These are phyloP conservation scores for Candida loeiensis DNA, from an alignment of 805 yeast genomes.

Conservation along the genomic window DNA sequence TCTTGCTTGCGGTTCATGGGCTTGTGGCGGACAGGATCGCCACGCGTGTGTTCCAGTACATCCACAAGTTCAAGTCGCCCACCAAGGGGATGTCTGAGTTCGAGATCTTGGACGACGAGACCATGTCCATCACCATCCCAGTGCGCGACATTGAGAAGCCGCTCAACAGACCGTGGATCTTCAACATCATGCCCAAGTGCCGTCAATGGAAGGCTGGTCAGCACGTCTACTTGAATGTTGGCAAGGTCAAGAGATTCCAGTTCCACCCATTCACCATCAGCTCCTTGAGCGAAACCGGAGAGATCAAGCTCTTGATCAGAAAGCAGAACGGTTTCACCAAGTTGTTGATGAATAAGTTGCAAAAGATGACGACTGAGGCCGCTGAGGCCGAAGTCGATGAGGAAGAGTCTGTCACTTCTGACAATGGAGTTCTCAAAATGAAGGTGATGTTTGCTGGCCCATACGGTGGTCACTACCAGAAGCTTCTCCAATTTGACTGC, in stretches of 20 bases:
- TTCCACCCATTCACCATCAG: slow-evolving; percentile 49
- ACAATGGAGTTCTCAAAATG: slow-evolving; percentile 16
- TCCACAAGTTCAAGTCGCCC: slow-evolving; percentile 36
- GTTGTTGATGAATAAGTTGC: slow-evolving; percentile 27
- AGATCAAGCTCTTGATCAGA: slow-evolving; percentile 39
- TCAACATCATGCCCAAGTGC: slow-evolving; percentile 29
- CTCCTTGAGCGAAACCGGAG: slow-evolving; percentile 35
- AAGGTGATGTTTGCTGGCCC: slow-evolving; percentile 46
- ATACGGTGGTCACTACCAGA: slow-evolving; percentile 41
- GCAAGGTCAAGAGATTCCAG: slow-evolving; percentile 35
- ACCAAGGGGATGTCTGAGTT: slow-evolving; percentile 37
- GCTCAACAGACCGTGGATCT: slow-evolving; percentile 23
- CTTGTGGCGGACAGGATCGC: slow-evolving; percentile 41
- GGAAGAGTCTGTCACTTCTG: not conserved
- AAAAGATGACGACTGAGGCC: slow-evolving; percentile 18
- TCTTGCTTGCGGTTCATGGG: slow-evolving; percentile 40
- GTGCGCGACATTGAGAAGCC: slow-evolving; percentile 17
- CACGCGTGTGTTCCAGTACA: slow-evolving; percentile 23
- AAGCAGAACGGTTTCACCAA: slow-evolving; percentile 43
- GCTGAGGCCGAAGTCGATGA: slow-evolving; percentile 9
- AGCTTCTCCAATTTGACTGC: slow-evolving; percentile 40
- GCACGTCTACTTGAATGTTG: slow-evolving; percentile 41
- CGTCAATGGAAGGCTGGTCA: slow-evolving; percentile 48
- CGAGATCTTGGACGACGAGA: slow-evolving; percentile 39
- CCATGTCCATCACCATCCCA: slow-evolving; percentile 38